Conservation (phyloP, 352 stramenopile genomes). For the Pythium rhizo-oryzae region DNA sequence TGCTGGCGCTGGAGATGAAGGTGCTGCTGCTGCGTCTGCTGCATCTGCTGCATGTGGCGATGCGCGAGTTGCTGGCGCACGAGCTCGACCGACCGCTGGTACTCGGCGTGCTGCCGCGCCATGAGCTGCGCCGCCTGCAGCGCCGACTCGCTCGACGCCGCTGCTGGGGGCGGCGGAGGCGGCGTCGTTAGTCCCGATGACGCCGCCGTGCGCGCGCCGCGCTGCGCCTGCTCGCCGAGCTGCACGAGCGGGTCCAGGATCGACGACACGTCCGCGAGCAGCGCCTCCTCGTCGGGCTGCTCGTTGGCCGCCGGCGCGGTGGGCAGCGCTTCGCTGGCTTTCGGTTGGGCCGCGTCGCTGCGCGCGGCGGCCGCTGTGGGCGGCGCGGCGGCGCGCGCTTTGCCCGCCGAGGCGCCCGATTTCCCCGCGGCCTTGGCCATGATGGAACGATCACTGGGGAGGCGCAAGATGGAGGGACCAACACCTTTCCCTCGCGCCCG, state of each 20-base stretch:
- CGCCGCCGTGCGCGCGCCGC: no score
- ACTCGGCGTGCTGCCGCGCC: conserved; percentile 43
- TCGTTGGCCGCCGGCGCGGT: background rate
- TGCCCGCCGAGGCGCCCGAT: conserved; percentile 2
- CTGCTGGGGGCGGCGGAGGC: background rate
- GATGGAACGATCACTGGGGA: background rate
- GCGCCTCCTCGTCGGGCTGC: conserved; percentile 15
- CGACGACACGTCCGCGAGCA: conserved; percentile 15
- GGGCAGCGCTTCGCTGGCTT: background rate
- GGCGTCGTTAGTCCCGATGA: background rate
- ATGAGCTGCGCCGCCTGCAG: conserved; percentile 33
- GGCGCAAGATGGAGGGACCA: background rate
- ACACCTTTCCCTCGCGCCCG: conserved; percentile 1
- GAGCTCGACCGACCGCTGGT: conserved; percentile 37
- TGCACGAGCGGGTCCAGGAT: conserved; percentile 17
- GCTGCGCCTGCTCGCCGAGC: conserved; percentile 1
- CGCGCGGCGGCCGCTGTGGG: conserved; percentile 2
- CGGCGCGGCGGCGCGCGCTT: conserved; percentile 17
- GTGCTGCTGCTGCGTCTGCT: conserved; percentile 31
- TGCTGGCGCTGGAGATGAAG: conserved; percentile 27
- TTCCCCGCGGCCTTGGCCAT: conserved; percentile 28
- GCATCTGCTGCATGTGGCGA: conserved; percentile 37
- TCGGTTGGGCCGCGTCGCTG: background rate
- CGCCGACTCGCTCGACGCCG: conserved; percentile 7
- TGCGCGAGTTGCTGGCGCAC: conserved; percentile 48